Evolutionary conservation across 495 filamentous ascomycete genomes (phyloP).

Genomic region (Terfezia boudieri): DNA sequence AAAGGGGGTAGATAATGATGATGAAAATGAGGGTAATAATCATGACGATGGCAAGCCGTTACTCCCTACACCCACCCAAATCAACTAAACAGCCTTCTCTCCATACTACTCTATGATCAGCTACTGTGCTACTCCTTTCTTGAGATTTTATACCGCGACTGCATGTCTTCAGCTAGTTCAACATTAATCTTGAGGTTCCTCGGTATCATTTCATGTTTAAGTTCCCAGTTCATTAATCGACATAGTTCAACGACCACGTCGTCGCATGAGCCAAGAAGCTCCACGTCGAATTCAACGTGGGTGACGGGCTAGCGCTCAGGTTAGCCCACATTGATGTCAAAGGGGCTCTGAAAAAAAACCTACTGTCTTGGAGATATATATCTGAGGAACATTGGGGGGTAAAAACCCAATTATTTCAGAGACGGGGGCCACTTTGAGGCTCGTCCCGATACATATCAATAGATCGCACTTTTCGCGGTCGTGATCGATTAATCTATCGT

Average conservation of each 20-base stretch:
- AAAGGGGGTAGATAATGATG: background rate
- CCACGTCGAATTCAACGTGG: conserved; percentile 87
- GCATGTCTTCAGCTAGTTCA: conserved; percentile 35
- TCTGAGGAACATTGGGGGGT: conserved; percentile 61
- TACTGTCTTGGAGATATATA: conserved; percentile 75
- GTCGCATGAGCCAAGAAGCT: conserved; percentile 84
- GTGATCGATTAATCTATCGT: conserved; percentile 51
- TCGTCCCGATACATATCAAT: conserved; percentile 92
- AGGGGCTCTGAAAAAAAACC: conserved; percentile 10
- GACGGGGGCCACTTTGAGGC: conserved; percentile 88
- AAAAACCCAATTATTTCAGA: conserved; percentile 70
- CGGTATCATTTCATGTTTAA: conserved; percentile 75
- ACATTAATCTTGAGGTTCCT: conserved; percentile 29
- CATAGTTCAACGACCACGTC: conserved; percentile 77
- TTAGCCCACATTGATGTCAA: background rate
- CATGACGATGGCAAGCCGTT: background rate
- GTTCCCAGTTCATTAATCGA: conserved; percentile 52
- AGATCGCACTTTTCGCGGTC: conserved; percentile 65
- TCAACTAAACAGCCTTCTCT: background rate
- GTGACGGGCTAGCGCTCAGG: conserved; percentile 36
- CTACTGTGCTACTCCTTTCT: background rate
- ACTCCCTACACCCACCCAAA: background rate
- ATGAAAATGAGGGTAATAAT: background rate
- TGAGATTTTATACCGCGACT: conserved; percentile 40
- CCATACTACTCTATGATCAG: background rate